Base-by-base conservation (phyloP, 768 basidiomycete genomes). In the Rhizopogon vinicolor region DNA sequence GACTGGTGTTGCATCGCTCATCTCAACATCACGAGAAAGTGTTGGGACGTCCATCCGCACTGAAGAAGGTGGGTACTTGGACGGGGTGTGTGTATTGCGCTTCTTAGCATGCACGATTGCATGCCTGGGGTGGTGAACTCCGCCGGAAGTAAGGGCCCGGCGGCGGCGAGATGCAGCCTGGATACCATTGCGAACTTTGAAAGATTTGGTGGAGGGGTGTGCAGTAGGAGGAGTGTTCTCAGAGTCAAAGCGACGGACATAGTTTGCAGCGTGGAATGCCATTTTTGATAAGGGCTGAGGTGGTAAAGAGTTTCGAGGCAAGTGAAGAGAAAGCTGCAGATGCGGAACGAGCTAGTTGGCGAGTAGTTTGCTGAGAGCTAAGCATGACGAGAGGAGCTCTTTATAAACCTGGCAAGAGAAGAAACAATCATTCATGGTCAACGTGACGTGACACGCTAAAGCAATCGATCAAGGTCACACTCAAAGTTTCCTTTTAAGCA, bases 101-200 rank as follows among this genome's bases (percentile, higher is more conserved):
- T 72, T 70, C 52, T 71, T 79, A 18, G 79, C 75, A 13, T 75
- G 74, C 37, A 70, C 69, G 28, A 73, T 62, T 1, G 65, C 65
- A 51, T 73, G 71, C 52, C 72, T 72, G 9, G 73, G 60, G 25
- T 65, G 65, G 29, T 65, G 58, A 1, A 65, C 53, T 9, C 63
- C 64, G 5, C 69, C 69, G 6, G 64, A 63, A 5, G 61, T 58
- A 39, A 73, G 73, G 16, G 66, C 68, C n/a, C 78, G 74, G 33
- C 78, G 73, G 10, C 77, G 74, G 50, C 69, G 73, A 14, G 72
- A 62, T 1, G 54, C 54, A 18, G 60, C 70, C 22, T 72, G 68
- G 4, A 70, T 70, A 37, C 68, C 68, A 9, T 59, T 65, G 1
- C 55, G 68, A 4, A 66, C 62, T 19, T 63, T 68, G 22, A 50